Conservation (phyloP, 768 basidiomycete genomes). For the Pleurotus djamor region DNA sequence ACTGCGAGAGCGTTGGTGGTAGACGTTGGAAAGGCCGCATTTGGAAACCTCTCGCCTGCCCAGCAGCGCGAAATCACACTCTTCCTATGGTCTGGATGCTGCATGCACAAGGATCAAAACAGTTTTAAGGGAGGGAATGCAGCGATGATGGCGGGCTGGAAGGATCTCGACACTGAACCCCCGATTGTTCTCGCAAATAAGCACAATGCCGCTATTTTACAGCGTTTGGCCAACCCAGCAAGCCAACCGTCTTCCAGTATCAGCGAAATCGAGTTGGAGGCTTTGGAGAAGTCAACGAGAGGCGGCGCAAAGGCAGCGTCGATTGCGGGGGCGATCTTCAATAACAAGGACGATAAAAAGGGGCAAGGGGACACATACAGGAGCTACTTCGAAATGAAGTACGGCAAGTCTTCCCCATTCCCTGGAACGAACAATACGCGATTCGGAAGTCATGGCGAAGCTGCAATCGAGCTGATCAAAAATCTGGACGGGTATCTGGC, state of each 20-base stretch:
- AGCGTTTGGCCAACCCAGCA: neutral
- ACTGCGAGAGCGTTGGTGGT: neutral
- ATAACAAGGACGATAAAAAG: constrained; percentile 31
- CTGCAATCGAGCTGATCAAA: constrained; percentile 19
- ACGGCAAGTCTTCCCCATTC: constrained; percentile 20
- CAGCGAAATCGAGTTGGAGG: constrained; percentile 9
- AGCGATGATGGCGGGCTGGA: constrained; percentile 26
- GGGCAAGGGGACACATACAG: constrained; percentile 27
- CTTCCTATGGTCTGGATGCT: constrained; percentile 34
- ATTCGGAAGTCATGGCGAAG: constrained; percentile 28
- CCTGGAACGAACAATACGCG: constrained; percentile 34
- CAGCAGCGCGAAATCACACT: constrained; percentile 12
- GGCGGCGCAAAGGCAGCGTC: constrained; percentile 20
- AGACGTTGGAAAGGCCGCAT: neutral
- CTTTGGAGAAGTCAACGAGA: constrained; percentile 15
- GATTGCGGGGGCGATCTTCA: constrained; percentile 25
- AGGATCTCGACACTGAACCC: constrained; percentile 7
- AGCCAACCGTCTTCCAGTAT: neutral
- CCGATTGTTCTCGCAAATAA: constrained; percentile 26
- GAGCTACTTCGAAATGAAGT: constrained; percentile 15
- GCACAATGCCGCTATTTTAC: constrained; percentile 19
- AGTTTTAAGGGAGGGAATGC: constrained; percentile 24
- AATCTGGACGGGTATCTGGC: constrained; percentile 17
- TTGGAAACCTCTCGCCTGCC: neutral
- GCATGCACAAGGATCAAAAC: constrained; percentile 37